Conservation (phyloP, 2,329 filamentous ascomycete species). For the Aspergillus uvarum region DNA sequence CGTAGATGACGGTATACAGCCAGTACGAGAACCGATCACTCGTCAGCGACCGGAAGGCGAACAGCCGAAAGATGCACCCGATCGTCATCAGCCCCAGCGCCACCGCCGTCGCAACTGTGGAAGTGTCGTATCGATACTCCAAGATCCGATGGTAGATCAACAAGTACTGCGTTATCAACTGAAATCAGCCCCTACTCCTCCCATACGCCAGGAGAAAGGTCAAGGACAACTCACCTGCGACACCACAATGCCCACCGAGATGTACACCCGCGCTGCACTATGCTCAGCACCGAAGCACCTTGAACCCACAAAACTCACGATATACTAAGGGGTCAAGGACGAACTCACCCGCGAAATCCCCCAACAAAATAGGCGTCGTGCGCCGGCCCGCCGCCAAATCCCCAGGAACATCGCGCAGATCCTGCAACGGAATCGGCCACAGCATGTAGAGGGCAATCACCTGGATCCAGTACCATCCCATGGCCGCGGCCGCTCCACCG, state of each 20-base stretch:
- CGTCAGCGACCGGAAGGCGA: constrained; percentile 1
- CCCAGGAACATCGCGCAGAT: neutral
- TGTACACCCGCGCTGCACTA: no score
- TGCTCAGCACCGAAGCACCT: no score
- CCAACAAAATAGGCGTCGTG: neutral
- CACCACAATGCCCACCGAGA: no score
- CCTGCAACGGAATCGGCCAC: neutral
- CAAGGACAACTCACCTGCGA: no score
- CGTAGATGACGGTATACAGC: neutral
- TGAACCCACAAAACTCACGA: neutral
- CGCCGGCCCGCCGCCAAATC: neutral
- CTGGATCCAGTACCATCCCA: neutral
- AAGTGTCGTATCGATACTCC: neutral
- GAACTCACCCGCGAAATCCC: neutral
- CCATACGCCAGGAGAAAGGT: no score
- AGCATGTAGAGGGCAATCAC: neutral
- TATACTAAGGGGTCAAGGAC: no score
- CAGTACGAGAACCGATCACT: neutral
- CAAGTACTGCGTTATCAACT: neutral
- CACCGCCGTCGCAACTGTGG: neutral
- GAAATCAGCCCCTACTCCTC: no score
- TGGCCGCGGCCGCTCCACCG: neutral
- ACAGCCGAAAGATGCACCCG: neutral
- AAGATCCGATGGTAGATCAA: neutral
- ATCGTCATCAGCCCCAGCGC: neutral